Evolutionary conservation across 208 protist species (phyloP).

Genomic region (Acanthamoeba sp.): DNA sequence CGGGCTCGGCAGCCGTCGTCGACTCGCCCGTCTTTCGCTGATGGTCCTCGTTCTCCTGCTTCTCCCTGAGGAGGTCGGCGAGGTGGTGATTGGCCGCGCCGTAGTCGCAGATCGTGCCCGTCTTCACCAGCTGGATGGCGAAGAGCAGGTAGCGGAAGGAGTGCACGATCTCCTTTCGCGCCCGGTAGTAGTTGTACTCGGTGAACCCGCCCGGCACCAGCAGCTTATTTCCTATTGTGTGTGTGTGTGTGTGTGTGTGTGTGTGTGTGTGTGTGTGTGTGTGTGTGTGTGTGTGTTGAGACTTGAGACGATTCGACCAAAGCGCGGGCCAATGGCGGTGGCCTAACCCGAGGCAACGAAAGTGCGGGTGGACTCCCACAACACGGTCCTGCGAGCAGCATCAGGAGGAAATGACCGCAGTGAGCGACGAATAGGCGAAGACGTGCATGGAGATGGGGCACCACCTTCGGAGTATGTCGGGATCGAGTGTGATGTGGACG

Average conservation of each 20-base stretch:
- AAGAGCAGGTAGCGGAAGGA: slow-evolving; percentile 68
- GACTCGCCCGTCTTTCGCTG: not conserved
- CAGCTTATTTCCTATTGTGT: slow-evolving; percentile 23
- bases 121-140: slow-evolving; percentile 61
- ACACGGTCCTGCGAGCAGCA: slow-evolving; percentile 37
- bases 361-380: slow-evolving; percentile 47
- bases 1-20: not conserved
- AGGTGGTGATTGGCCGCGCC: slow-evolving; percentile 16
- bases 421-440: not conserved
- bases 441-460: not conserved
- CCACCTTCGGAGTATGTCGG: slow-evolving; percentile 40
- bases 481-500: slow-evolving; percentile 10
- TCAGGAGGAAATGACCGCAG: not conserved
- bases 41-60: not conserved
- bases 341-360: slow-evolving; percentile 12
- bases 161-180: slow-evolving; percentile 62
- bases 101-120: slow-evolving; percentile 1
- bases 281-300: too few species aligned
- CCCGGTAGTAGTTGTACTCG: slow-evolving; percentile 44
- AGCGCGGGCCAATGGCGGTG: too few species aligned
- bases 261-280: too few species aligned
- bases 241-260: too few species aligned
- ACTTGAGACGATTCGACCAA: too few species aligned
- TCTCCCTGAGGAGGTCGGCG: not conserved
- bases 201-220: slow-evolving; percentile 31